Conservation (phyloP, 2,329 filamentous ascomycete species). For the Colletotrichum tropicicola region DNA sequence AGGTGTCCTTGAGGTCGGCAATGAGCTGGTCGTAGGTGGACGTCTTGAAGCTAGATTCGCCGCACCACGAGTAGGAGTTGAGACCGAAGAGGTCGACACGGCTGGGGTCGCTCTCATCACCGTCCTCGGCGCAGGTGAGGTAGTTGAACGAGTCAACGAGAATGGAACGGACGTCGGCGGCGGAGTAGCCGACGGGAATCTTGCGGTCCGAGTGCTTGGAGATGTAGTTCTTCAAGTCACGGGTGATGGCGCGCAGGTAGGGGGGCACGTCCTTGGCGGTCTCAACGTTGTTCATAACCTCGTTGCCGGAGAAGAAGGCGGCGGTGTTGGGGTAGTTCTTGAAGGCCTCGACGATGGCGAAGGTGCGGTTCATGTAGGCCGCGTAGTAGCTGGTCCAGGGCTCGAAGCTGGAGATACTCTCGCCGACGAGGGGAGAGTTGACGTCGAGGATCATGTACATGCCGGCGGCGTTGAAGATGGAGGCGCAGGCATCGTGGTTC, state of each 20-base stretch:
- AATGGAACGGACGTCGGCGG: constrained; percentile 78
- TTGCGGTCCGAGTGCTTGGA: constrained; percentile 72
- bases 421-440: constrained; percentile 69
- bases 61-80: constrained; percentile 78
- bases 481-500: constrained; percentile 73
- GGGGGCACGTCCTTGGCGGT: constrained; percentile 70
- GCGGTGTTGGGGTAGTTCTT: constrained; percentile 73
- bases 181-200: constrained; percentile 83
- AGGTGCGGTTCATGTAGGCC: constrained; percentile 71
- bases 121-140: constrained; percentile 71
- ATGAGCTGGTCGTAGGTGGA: constrained; percentile 73
- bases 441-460: constrained; percentile 77
- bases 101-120: constrained; percentile 65
- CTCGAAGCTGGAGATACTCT: constrained; percentile 62
- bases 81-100: constrained; percentile 80
- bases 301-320: constrained; percentile 82
- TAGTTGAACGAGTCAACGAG: constrained; percentile 81
- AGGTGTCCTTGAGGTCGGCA: constrained; percentile 69
- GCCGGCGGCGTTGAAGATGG: constrained; percentile 74
- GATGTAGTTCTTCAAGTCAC: constrained; percentile 85
- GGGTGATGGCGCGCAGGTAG: constrained; percentile 79
- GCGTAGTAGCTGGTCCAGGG: constrained; percentile 69
- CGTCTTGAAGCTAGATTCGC: constrained; percentile 68
- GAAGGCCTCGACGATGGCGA: constrained; percentile 73
- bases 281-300: constrained; percentile 75